A percentile compares a stretch with the other conserved stretches of the same genome.
Evolutionary conservation across 768 basidiomycete genomes (phyloP).

Genomic region (Leccinum disarticulatum): DNA sequence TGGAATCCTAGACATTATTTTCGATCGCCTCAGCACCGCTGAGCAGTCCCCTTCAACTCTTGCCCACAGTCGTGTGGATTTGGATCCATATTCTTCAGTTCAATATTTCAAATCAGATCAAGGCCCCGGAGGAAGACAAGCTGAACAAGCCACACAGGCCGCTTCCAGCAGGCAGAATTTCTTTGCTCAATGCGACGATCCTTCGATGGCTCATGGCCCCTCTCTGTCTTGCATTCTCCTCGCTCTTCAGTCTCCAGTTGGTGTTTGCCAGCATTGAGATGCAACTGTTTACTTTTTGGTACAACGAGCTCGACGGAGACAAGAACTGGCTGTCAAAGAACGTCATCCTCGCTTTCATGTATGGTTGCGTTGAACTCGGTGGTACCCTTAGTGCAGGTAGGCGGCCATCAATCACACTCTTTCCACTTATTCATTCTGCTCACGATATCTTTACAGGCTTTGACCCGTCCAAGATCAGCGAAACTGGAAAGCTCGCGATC

Average conservation of each 20-base stretch:
- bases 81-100: conserved; percentile 47
- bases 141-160: conserved; percentile 47
- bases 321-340: conserved; percentile 41
- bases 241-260: conserved; percentile 31
- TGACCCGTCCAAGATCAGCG: conserved; percentile 26
- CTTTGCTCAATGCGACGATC: conserved; percentile 32
- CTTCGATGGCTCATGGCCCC: conserved; percentile 39
- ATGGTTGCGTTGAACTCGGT: conserved; percentile 39
- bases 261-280: conserved; percentile 36
- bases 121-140: conserved; percentile 42
- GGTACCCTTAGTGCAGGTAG: conserved; percentile 41
- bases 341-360: conserved; percentile 38
- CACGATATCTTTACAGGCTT: conserved; percentile 12
- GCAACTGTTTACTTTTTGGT: conserved; percentile 33
- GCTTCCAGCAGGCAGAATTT: conserved; percentile 43
- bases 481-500: conserved; percentile 32
- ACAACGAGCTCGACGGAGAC: conserved; percentile 40
- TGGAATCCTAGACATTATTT: conserved; percentile 31
- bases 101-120: conserved; percentile 45
- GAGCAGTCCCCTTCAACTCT: conserved; percentile 11
- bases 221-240: conserved; percentile 37
- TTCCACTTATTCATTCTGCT: neutral
- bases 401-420: neutral
- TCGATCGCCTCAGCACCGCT: conserved; percentile 36
- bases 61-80: conserved; percentile 40